phyloP scores from a whole-genome alignment of 352 stramenopile genomes.

The Globisporangium abappressorium region DNA sequence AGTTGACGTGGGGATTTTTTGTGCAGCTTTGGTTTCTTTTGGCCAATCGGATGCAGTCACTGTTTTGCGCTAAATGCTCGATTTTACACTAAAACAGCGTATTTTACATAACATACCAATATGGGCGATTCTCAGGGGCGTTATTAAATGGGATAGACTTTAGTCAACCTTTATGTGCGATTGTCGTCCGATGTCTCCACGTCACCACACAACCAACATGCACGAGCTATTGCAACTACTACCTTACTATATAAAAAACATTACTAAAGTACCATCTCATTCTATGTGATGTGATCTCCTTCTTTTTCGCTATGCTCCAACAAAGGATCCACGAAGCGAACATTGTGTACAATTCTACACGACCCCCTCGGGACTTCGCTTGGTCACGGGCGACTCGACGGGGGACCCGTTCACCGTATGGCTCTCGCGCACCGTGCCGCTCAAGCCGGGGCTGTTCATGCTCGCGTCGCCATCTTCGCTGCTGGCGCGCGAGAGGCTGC shows the following conservation, averaged over 20 bases:
- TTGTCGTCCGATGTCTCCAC: too few relatives aligned
- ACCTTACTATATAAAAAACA: neutral
- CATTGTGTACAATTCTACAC: conserved; percentile 10
- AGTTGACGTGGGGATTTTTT: neutral
- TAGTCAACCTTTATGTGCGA: neutral
- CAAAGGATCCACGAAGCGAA: neutral
- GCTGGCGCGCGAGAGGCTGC: conserved; percentile 19
- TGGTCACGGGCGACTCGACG: conserved; percentile 13
- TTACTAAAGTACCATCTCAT: neutral
- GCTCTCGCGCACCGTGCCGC: conserved; percentile 39
- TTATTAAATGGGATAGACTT: neutral
- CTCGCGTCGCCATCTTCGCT: conserved; percentile 26
- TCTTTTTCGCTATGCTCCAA: neutral
- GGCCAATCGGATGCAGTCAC: neutral
- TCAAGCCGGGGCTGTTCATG: conserved; percentile 14
- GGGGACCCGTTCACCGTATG: conserved; percentile 38
- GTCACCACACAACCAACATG: too few relatives aligned
- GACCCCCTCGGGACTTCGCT: conserved; percentile 5
- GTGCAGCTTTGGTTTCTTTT: neutral
- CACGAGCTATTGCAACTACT: too few relatives aligned
- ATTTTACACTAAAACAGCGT: neutral
- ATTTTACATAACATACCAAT: neutral
- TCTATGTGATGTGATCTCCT: neutral
- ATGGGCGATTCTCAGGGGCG: neutral
- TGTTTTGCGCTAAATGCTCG: neutral